A percentile compares a stretch with the other conserved stretches of the same genome.
phyloP scores from a whole-genome alignment of 1,139 yeast species.

The Protomyces pachydermus region DNA sequence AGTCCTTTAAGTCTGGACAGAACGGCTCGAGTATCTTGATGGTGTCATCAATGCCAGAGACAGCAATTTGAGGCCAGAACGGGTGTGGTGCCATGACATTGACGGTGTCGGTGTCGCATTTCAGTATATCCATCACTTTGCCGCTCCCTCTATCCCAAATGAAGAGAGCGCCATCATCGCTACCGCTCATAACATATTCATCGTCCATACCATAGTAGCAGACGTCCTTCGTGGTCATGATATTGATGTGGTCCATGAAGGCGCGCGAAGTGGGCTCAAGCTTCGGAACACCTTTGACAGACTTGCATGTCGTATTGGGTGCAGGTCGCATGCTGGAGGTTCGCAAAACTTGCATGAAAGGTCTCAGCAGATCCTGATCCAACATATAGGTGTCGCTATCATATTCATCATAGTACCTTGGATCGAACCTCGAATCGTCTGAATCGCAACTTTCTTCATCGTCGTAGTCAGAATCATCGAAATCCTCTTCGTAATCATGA shows the following conservation, averaged over 20 bases:
- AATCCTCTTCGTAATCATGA: not conserved
- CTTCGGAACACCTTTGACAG: no score
- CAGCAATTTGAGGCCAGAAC: constrained; percentile 32
- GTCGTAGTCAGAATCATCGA: not conserved
- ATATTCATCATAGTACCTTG: not conserved
- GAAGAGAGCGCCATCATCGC: constrained; percentile 32
- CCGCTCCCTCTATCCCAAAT: constrained; percentile 29
- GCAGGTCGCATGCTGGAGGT: not conserved
- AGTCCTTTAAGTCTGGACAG: no score
- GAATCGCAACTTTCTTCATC: constrained; percentile 1
- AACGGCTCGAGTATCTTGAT: constrained; percentile 24
- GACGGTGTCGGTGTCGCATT: constrained; percentile 30
- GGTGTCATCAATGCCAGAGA: constrained; percentile 31
- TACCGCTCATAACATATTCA: constrained; percentile 33
- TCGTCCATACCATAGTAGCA: constrained; percentile 32
- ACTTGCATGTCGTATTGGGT: no score
- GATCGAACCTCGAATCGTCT: not conserved
- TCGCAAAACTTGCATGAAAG: constrained; percentile 7
- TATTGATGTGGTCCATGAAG: constrained; percentile 20
- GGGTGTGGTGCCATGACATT: constrained; percentile 33
- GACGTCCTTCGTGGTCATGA: constrained; percentile 30
- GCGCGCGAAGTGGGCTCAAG: not conserved
- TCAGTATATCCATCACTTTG: constrained; percentile 29
- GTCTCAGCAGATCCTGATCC: constrained; percentile 13
- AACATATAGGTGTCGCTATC: not conserved